Evolutionary conservation across 768 basidiomycete genomes (phyloP), one percentile per base, ranked within the genome.

Genomic region (Lenzites betulinus): DNA sequence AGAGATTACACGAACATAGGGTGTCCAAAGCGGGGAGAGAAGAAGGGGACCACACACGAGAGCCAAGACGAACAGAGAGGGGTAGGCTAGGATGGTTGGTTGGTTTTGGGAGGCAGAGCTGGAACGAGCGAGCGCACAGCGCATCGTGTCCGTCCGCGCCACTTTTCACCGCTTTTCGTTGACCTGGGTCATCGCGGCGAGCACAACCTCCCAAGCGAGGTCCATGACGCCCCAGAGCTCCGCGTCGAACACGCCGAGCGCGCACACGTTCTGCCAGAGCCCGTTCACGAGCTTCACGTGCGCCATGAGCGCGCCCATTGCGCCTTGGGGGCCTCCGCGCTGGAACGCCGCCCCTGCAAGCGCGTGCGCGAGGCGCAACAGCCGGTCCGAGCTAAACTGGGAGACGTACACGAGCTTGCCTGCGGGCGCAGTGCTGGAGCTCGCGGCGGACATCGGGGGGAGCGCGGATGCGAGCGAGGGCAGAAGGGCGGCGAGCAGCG

Each of bases 211-310:
- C 82, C 83, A 84, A 9, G 80, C 78, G 35, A 79, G 68, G 55
- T 84, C 81, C 39, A 83, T 71, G 20, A 77, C 73, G 30, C 74
- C 75, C 77, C 81, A 84, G 16, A 84, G 73, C 35, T 70, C 69
- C 44, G 66, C 64, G 63, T 85, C 83, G 64, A 75, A 75, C 62
- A 85, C 78, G 38, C 83, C 83, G 28, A 85, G 71, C 12, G 76
- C 76, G 60, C 77, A 78, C 4, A 69, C 78, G 64, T 83, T 83
- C 41, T 77, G 75, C 83, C 83, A 85, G 9, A 84, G 65, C 15
- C 81, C 82, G 58, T 80, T 76, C 46, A 81, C 67, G 7, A 59
- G 58, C 58, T 70, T 70, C 15, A 76, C 68, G 59, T 77, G 74
- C 16, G 59, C 51, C 62, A 81, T 71, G 46, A 82, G 74, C 0